Conservation (phyloP, 495 filamentous ascomycete species). For the Aspergillus steynii region DNA sequence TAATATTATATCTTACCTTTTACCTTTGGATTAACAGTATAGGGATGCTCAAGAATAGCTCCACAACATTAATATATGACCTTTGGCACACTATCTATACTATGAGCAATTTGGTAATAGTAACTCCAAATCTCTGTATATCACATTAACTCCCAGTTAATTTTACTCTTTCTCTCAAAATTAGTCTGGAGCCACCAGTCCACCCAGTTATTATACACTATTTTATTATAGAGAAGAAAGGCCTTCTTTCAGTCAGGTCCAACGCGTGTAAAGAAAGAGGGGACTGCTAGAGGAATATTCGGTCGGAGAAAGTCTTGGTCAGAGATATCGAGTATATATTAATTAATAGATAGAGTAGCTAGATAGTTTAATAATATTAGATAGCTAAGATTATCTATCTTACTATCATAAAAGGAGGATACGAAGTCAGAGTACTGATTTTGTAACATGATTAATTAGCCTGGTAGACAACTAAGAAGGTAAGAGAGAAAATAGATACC, state of each 20-base stretch:
- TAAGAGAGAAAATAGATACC: not conserved
- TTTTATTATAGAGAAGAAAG: constrained; percentile 13
- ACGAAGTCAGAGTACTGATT: constrained; percentile 11
- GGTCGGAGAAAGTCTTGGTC: constrained; percentile 1
- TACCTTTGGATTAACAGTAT: not conserved
- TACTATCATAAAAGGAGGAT: constrained; percentile 14
- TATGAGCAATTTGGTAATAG: constrained; percentile 12
- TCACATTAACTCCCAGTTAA: constrained; percentile 9
- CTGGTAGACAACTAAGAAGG: not conserved
- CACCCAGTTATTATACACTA: constrained; percentile 12
- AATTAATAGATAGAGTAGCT: constrained; percentile 8
- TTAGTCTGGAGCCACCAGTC: constrained; percentile 18
- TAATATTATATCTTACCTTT: constrained; percentile 7
- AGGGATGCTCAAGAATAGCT: constrained; percentile 11
- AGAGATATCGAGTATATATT: not conserved
- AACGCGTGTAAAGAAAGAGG: constrained; percentile 12
- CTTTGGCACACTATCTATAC: constrained; percentile 11
- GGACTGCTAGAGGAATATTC: constrained; percentile 1
- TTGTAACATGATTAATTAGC: constrained; percentile 5
- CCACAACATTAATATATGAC: constrained; percentile 11
- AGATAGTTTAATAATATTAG: too few species aligned
- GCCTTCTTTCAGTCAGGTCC: constrained; percentile 10
- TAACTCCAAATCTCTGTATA: constrained; percentile 7
- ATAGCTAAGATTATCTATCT: constrained; percentile 4
- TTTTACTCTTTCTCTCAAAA: constrained; percentile 10